Base-by-base conservation (phyloP, 441 rosid species). In the Aquilaria agallochum region DNA sequence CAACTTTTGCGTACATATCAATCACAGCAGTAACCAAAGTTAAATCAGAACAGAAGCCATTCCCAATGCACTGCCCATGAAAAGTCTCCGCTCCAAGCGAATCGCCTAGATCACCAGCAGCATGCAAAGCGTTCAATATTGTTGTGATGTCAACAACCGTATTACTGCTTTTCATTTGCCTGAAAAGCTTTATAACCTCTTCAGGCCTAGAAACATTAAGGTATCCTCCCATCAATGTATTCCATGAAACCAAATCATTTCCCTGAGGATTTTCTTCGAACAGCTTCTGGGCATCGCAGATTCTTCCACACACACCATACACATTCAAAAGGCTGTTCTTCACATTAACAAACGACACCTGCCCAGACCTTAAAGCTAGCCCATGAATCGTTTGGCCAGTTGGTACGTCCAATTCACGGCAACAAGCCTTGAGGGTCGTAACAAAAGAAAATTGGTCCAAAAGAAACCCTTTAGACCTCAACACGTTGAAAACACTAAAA, bases 391-490 rank as follows among this genome's bases (percentile, higher is more conserved):
- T 78, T 55, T 55, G 67, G 33, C 95, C 92, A 8, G 55, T 49
- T 7, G 9, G 12, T 49, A 40, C 31, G 45, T 71, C 71, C 55
- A 58, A 49, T 59, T 62, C 71, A 53, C 78, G 79, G 34, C 79
- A 11, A 68, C 85, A 85, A 53, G 88, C 74, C 65, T 83, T 85
- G 2, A 88, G 80, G 60, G 68, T 75, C 8, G 80, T 46, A 63
- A 88, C 60, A 65, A 83, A 83, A 31, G 92, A 88, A 80, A 88
- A 85, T 52, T 75, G 81, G 55, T 88, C 95, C 55, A 78, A 73
- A 31, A 60, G 11, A 33, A 80, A 50, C 33, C 80, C 75, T 36
- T 45, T 12, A 68, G 81, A 69, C 74, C 95, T 80, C 82, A 83
- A 68, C 54, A 68, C 64, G 73, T 70, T 83, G 78, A 85, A 88